phyloP scores from a whole-genome alignment of 345 rosid species.

The Linum usitatissimum region DNA sequence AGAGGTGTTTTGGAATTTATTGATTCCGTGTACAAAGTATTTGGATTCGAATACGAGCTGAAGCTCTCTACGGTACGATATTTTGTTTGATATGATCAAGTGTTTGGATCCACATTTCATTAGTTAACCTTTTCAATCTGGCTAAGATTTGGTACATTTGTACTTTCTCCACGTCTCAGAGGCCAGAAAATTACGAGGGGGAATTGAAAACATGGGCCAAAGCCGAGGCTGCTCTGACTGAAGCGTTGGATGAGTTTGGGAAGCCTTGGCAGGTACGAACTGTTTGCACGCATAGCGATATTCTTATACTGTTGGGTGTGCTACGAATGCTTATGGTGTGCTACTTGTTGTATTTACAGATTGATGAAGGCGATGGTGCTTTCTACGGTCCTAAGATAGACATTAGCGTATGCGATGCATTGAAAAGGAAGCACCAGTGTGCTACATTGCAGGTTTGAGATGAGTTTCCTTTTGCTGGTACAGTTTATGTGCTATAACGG shows the following conservation, averaged over 20 bases:
- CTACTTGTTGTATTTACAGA: constrained; percentile 30
- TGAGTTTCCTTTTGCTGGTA: not conserved
- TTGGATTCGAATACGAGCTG: constrained; percentile 88
- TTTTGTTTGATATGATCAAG: too few relatives aligned
- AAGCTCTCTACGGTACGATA: constrained; percentile 79
- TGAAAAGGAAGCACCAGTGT: constrained; percentile 90
- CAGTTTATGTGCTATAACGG: not conserved
- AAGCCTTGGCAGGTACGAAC: constrained; percentile 66
- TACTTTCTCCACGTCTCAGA: constrained; percentile 31
- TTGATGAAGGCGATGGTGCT: constrained; percentile 91
- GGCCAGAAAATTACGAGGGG: constrained; percentile 93
- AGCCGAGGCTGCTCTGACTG: constrained; percentile 79
- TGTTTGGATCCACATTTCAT: too few relatives aligned
- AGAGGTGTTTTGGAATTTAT: constrained; percentile 71
- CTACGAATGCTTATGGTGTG: not conserved
- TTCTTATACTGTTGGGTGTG: not conserved
- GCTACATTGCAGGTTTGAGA: constrained; percentile 86
- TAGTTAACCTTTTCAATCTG: too few relatives aligned
- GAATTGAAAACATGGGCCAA: constrained; percentile 68
- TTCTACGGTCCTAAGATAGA: constrained; percentile 99
- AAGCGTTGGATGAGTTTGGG: constrained; percentile 69
- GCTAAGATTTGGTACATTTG: too few relatives aligned
- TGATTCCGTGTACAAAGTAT: constrained; percentile 49
- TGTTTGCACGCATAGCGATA: not conserved
- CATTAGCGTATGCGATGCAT: constrained; percentile 89